Conservation (phyloP, 495 filamentous ascomycete species). For the Immersiella caudata region DNA sequence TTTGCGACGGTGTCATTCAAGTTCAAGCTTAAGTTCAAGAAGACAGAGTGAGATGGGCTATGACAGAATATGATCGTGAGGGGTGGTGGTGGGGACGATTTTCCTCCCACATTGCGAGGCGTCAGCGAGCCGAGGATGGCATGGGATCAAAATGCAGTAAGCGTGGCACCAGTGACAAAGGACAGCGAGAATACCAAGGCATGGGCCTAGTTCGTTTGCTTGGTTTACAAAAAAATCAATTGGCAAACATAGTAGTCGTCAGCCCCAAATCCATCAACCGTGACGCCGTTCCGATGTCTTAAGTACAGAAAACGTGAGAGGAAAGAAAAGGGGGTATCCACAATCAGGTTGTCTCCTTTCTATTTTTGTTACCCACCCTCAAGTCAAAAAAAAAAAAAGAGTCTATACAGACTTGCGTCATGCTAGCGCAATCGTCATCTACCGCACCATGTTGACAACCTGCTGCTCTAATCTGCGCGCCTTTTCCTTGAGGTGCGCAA, state of each 20-base stretch:
- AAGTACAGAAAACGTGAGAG: conserved; percentile 18
- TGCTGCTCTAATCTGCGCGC: conserved; percentile 46
- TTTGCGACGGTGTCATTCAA: conserved; percentile 73
- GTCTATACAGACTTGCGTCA: no score
- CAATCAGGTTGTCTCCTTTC: not conserved
- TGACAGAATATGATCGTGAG: not conserved
- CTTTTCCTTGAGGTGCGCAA: conserved; percentile 83
- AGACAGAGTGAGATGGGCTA: not conserved
- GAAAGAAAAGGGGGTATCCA: conserved; percentile 21
- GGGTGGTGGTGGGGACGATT: not conserved
- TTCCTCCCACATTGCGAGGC: conserved; percentile 10
- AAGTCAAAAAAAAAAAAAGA: not conserved
- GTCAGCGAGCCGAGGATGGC: not conserved
- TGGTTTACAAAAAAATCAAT: not conserved
- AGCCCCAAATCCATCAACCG: conserved; percentile 19
- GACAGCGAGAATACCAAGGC: not conserved
- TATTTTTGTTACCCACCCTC: not conserved
- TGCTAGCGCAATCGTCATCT: conserved; percentile 1
- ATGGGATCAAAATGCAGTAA: not conserved
- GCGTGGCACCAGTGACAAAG: not conserved
- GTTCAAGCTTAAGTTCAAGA: conserved; percentile 58
- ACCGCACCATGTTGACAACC: conserved; percentile 53
- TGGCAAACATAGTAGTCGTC: not conserved
- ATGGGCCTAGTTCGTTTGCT: not conserved
- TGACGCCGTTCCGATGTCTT: conserved; percentile 33